A percentile compares a stretch with the other conserved stretches of the same genome.
Evolutionary conservation across 768 basidiomycete species (phyloP).

Genomic region (Lactarius hatsudake): DNA sequence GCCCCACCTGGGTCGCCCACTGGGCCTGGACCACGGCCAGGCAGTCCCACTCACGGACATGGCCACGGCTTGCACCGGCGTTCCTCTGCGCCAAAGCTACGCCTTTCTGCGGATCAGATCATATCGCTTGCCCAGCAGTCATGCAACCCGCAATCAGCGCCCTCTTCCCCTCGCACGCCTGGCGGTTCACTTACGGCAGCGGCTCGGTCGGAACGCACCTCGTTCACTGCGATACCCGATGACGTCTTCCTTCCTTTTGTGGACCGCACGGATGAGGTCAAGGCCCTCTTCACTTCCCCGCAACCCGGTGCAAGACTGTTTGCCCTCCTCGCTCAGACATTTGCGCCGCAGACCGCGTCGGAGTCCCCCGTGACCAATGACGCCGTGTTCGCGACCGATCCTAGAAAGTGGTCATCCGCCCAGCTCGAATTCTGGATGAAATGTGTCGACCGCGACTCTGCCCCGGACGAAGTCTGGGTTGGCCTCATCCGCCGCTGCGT

Average conservation of each 20-base stretch:
- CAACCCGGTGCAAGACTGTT: slow-evolving; percentile 70
- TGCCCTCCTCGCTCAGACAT: slow-evolving; percentile 69
- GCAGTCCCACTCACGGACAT: slow-evolving; percentile 29
- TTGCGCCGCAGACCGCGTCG: slow-evolving; percentile 36
- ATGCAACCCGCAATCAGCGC: slow-evolving; percentile 41
- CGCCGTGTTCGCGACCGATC: slow-evolving; percentile 46
- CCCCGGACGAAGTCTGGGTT: slow-evolving; percentile 72
- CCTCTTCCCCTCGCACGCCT: slow-evolving; percentile 29
- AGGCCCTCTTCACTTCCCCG: slow-evolving; percentile 53
- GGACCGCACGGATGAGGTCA: slow-evolving; percentile 75
- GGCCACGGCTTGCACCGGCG: slow-evolving; percentile 42
- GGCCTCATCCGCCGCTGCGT: slow-evolving; percentile 72
- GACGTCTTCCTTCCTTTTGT: slow-evolving; percentile 85
- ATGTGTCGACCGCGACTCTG: slow-evolving; percentile 55
- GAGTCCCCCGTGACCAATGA: slow-evolving; percentile 28
- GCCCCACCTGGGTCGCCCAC: slow-evolving; percentile 33
- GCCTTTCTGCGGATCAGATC: slow-evolving; percentile 67
- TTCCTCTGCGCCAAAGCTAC: slow-evolving; percentile 39
- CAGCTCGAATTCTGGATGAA: slow-evolving; percentile 72
- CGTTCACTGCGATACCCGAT: slow-evolving; percentile 72
- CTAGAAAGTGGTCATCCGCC: slow-evolving; percentile 65
- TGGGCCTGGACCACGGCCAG: slow-evolving; percentile 28
- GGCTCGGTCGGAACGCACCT: slow-evolving; percentile 40
- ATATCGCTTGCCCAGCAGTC: slow-evolving; percentile 68
- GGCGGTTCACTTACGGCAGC: slow-evolving; percentile 24